These are phyloP conservation scores for Flammula alnicola DNA, from an alignment of 1,284 basidiomycete species.

Conservation along the genomic window DNA sequence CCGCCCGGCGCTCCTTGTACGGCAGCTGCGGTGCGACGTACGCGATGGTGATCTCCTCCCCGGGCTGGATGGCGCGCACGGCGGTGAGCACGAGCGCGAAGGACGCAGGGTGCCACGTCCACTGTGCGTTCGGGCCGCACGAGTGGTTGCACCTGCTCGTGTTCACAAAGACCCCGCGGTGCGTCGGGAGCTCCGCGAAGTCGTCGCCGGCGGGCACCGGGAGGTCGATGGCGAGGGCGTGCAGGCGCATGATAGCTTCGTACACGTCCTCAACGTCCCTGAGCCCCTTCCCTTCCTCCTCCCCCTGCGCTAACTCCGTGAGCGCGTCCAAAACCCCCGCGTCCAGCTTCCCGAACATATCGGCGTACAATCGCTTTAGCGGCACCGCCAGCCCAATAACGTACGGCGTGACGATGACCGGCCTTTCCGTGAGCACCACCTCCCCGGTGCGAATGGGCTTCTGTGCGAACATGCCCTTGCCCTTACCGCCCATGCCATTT, in stretches of 20 bases:
- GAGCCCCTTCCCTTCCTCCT: not conserved
- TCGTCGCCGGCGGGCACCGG: constrained; percentile 23
- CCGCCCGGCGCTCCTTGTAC: constrained; percentile 30
- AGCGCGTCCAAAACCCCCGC: constrained; percentile 23
- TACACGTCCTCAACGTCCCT: constrained; percentile 15
- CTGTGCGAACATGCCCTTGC: constrained; percentile 41
- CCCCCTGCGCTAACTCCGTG: constrained; percentile 21
- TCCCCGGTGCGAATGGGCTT: constrained; percentile 34
- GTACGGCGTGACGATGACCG: constrained; percentile 38
- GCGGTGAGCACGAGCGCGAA: constrained; percentile 43
- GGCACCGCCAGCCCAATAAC: constrained; percentile 29
- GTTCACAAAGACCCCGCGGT: constrained; percentile 41
- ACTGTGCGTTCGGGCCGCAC: constrained; percentile 48
- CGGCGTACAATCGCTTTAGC: constrained; percentile 30
- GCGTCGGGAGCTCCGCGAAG: constrained; percentile 29
- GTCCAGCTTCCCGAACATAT: constrained; percentile 32
- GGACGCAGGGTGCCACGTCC: constrained; percentile 40
- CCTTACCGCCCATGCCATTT: constrained; percentile 32
- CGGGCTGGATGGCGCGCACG: constrained; percentile 39
- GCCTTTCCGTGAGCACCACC: constrained; percentile 42
- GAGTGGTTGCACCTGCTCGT: constrained; percentile 45
- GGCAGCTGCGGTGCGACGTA: constrained; percentile 36
- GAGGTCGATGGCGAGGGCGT: constrained; percentile 41
- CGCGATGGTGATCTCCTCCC: constrained; percentile 49
- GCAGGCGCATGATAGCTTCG: constrained; percentile 39